A percentile compares a stretch with the other conserved stretches of the same genome.
Conservation (phyloP, 1,139 yeast genomes). For the Debaryomyces robertsiae region DNA sequence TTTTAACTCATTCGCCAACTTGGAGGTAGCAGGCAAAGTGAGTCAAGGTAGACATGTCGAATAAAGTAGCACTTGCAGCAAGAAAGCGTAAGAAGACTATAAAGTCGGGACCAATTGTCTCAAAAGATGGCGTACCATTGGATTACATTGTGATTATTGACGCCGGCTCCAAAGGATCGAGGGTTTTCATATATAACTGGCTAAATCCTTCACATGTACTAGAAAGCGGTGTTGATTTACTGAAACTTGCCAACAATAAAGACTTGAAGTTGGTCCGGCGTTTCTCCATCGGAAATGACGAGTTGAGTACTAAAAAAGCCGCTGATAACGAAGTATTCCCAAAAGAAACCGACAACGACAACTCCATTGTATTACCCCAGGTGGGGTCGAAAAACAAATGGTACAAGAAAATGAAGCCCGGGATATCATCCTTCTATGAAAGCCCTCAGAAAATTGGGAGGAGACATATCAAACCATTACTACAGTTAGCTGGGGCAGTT, state of each 20-base stretch:
- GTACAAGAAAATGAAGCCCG: slow-evolving; percentile 67
- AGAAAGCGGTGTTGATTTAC: slow-evolving; percentile 25
- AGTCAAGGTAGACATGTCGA: not conserved
- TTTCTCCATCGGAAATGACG: slow-evolving; percentile 14
- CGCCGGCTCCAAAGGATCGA: slow-evolving; percentile 81
- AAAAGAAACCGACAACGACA: slow-evolving; percentile 3
- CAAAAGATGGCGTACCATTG: slow-evolving; percentile 50
- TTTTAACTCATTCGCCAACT: no score
- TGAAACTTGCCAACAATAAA: slow-evolving; percentile 7
- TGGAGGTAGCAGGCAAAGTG: no score
- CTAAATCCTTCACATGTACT: slow-evolving; percentile 47
- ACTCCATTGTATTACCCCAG: slow-evolving; percentile 36
- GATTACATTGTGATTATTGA: slow-evolving; percentile 76
- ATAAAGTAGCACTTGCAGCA: not conserved
- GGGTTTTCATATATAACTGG: slow-evolving; percentile 76
- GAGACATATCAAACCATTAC: slow-evolving; percentile 57
- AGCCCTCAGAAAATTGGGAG: slow-evolving; percentile 58
- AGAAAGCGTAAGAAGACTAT: slow-evolving; percentile 10
- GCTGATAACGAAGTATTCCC: slow-evolving; percentile 16
- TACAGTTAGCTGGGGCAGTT: slow-evolving; percentile 55
- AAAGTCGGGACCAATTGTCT: slow-evolving; percentile 32
- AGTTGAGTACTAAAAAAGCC: slow-evolving; percentile 12
- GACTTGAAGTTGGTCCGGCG: slow-evolving; percentile 21
- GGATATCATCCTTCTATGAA: slow-evolving; percentile 58
- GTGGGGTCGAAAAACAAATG: slow-evolving; percentile 51